These are phyloP conservation scores for Sugiyamaella lignohabitans DNA, from an alignment of 805 yeast genomes.

Conservation along the genomic window DNA sequence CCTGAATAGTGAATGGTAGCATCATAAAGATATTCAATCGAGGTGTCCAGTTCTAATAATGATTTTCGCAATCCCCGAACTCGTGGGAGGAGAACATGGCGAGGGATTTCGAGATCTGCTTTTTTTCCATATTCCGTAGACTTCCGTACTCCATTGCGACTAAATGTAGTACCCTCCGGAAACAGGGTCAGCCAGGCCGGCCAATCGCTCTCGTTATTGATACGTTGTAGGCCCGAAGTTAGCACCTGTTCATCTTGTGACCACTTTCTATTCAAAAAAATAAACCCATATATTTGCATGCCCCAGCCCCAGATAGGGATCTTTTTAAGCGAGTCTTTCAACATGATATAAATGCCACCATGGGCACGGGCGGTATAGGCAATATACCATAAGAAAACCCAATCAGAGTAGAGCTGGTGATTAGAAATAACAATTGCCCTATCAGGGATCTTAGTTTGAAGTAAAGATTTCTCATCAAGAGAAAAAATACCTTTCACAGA, in stretches of 20 bases:
- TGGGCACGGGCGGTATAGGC: constrained; percentile 61
- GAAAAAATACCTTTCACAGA: constrained; percentile 24
- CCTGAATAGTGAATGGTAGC: constrained; percentile 80
- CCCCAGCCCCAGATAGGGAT: constrained; percentile 82
- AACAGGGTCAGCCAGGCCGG: constrained; percentile 69
- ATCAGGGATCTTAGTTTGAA: constrained; percentile 15
- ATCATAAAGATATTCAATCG: constrained; percentile 58
- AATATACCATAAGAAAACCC: constrained; percentile 88
- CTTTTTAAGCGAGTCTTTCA: constrained; percentile 64
- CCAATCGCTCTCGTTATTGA: constrained; percentile 45
- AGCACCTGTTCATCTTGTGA: constrained; percentile 58
- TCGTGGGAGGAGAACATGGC: constrained; percentile 75
- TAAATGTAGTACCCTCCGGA: constrained; percentile 92
- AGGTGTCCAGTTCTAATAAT: constrained; percentile 43
- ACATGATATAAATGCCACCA: constrained; percentile 61
- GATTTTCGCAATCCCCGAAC: constrained; percentile 69
- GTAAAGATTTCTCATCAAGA: constrained; percentile 17
- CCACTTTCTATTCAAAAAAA: constrained; percentile 84
- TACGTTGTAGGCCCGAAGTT: constrained; percentile 45
- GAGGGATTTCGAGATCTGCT: constrained; percentile 36
- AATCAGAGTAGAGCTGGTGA: constrained; percentile 91
- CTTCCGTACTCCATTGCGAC: constrained; percentile 53
- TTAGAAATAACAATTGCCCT: constrained; percentile 70
- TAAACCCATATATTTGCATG: constrained; percentile 70
- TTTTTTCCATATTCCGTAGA: constrained; percentile 54